These are phyloP conservation scores for Aspergillus eucalypticola DNA, from an alignment of 2,329 filamentous ascomycete species.

Conservation along the genomic window DNA sequence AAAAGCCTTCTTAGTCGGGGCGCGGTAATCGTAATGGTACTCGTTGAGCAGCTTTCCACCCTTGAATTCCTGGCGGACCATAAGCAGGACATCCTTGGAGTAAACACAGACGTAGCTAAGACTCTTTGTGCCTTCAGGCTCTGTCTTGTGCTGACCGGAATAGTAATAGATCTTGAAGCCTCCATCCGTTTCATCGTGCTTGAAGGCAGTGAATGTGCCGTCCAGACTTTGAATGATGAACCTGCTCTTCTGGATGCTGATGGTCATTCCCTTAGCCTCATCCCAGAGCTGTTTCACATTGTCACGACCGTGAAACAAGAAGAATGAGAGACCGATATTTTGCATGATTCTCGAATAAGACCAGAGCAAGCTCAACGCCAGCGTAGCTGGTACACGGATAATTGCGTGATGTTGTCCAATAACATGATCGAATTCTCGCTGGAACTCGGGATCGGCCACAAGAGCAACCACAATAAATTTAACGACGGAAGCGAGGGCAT, in stretches of 20 bases:
- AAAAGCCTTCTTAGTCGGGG: slow-evolving; percentile 27
- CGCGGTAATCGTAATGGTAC: slow-evolving; percentile 52
- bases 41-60: slow-evolving; percentile 46
- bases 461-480: slow-evolving; percentile 54
- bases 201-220: slow-evolving; percentile 53
- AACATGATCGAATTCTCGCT: slow-evolving; percentile 52
- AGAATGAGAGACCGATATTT: slow-evolving; percentile 48
- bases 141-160: slow-evolving; percentile 44
- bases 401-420: slow-evolving; percentile 37
- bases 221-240: slow-evolving; percentile 51
- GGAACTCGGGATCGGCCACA: slow-evolving; percentile 55
- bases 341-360: slow-evolving; percentile 49
- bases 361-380: slow-evolving; percentile 52
- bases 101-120: slow-evolving; percentile 53
- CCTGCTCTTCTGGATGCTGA: slow-evolving; percentile 49
- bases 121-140: slow-evolving; percentile 45
- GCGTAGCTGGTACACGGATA: slow-evolving; percentile 40
- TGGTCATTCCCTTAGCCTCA: slow-evolving; percentile 52
- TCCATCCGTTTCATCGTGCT: slow-evolving; percentile 40
- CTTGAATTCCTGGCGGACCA: slow-evolving; percentile 48
- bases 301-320: slow-evolving; percentile 52
- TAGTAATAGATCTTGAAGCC: slow-evolving; percentile 45
- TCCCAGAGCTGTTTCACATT: slow-evolving; percentile 51
- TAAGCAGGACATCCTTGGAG: slow-evolving; percentile 48
- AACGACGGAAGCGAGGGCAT: slow-evolving; percentile 44